A percentile compares a stretch with the other conserved stretches of the same genome.
Evolutionary conservation across 2,329 filamentous ascomycete species (phyloP).

Genomic region (Talaromyces rugulosus): DNA sequence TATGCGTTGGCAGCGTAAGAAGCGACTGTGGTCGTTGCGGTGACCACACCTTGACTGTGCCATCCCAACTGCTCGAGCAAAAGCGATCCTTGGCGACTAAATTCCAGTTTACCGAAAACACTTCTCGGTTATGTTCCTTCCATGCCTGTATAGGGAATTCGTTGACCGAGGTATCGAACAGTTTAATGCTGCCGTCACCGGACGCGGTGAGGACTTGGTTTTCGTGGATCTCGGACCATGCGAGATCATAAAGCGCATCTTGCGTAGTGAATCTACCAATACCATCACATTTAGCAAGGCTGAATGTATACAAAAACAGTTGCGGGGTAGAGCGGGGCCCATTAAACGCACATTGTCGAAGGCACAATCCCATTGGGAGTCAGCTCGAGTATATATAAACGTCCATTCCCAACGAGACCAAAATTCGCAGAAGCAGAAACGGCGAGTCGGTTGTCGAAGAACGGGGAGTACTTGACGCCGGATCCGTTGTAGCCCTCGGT

Average conservation of each 20-base stretch:
- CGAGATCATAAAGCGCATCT: slow-evolving; percentile 89
- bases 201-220: slow-evolving; percentile 86
- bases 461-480: slow-evolving; percentile 96
- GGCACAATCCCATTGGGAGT: slow-evolving; percentile 78
- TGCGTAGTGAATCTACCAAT: slow-evolving; percentile 80
- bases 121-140: slow-evolving; percentile 88
- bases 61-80: slow-evolving; percentile 90
- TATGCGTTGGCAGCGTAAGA: slow-evolving; percentile 82
- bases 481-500: slow-evolving; percentile 95
- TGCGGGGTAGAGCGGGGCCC: slow-evolving; percentile 6
- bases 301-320: not conserved
- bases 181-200: slow-evolving; percentile 89
- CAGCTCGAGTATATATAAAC: slow-evolving; percentile 73
- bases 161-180: slow-evolving; percentile 78
- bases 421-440: slow-evolving; percentile 92
- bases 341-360: slow-evolving; percentile 65
- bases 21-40: slow-evolving; percentile 71
- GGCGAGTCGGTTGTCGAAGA: slow-evolving; percentile 91
- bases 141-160: slow-evolving; percentile 89
- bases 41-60: slow-evolving; percentile 93
- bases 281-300: not conserved
- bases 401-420: slow-evolving; percentile 92
- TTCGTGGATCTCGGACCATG: slow-evolving; percentile 95
- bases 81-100: slow-evolving; percentile 87
- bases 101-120: slow-evolving; percentile 91